A percentile compares a stretch with the other conserved stretches of the same genome.
phyloP scores from a whole-genome alignment of 352 stramenopile genomes.

The Phytophthora megakarya region DNA sequence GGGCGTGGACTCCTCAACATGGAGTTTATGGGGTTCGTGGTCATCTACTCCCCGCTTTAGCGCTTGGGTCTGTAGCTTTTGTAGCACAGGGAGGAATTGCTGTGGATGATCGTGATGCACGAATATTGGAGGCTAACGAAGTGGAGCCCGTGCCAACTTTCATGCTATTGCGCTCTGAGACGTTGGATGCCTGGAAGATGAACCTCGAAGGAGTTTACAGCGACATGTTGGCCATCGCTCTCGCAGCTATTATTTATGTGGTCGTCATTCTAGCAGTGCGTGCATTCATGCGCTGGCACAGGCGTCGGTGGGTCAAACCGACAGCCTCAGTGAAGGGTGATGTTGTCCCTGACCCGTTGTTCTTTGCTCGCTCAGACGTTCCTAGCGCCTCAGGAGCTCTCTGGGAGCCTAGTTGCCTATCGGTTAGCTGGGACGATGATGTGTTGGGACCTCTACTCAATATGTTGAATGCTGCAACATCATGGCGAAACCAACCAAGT shows the following conservation, averaged over 20 bases:
- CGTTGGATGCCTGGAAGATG: constrained; percentile 63
- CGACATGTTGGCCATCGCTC: constrained; percentile 47
- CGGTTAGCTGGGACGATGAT: constrained; percentile 58
- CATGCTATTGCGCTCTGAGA: constrained; percentile 60
- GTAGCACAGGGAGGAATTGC: constrained; percentile 40
- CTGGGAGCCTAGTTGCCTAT: constrained; percentile 60
- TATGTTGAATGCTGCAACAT: constrained; percentile 22
- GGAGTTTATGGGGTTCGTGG: constrained; percentile 49
- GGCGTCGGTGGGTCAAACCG: constrained; percentile 28
- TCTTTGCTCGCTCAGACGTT: constrained; percentile 50
- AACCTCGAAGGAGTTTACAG: constrained; percentile 60
- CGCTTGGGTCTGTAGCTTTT: constrained; percentile 44
- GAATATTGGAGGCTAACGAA: constrained; percentile 59
- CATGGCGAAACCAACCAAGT: constrained; percentile 21
- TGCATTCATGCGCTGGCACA: constrained; percentile 26
- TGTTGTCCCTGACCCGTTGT: constrained; percentile 40
- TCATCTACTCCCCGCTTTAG: constrained; percentile 43
- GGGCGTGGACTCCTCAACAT: constrained; percentile 51
- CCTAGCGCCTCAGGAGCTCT: constrained; percentile 52
- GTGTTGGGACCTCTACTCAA: constrained; percentile 41
- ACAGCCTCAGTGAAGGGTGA: constrained; percentile 19
- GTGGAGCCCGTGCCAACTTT: constrained; percentile 57
- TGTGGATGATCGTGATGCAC: constrained; percentile 44
- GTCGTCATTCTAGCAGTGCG: constrained; percentile 31
- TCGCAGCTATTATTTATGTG: constrained; percentile 49